Conservation (phyloP, 2,329 filamentous ascomycete genomes). For the Colletotrichum lentis region DNA sequence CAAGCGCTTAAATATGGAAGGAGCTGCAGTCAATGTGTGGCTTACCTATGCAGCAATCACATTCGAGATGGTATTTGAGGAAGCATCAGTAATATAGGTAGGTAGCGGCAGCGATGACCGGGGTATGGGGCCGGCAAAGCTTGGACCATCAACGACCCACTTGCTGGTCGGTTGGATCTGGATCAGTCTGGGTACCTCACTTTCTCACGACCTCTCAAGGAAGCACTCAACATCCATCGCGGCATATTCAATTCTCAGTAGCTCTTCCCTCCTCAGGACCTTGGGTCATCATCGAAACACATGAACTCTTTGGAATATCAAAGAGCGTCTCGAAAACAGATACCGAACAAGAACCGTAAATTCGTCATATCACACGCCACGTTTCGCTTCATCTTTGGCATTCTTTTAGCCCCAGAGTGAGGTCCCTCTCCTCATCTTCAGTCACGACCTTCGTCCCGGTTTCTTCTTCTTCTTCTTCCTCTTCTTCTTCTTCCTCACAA, state of each 20-base stretch:
- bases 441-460: not conserved
- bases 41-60: too few relatives aligned
- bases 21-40: not conserved
- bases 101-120: not conserved
- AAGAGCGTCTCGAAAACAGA: too few relatives aligned
- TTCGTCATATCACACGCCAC: too few relatives aligned
- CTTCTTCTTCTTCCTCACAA: not conserved
- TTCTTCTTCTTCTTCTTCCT: too few relatives aligned
- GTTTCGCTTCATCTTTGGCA: too few relatives aligned
- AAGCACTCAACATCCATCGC: not conserved
- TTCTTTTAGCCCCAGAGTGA: too few relatives aligned
- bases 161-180: not conserved
- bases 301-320: too few relatives aligned
- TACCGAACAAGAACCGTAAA: too few relatives aligned
- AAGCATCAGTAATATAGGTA: not conserved
- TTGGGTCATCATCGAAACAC: too few relatives aligned
- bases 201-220: not conserved
- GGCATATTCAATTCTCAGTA: not conserved
- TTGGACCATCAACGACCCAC: not conserved
- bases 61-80: not conserved
- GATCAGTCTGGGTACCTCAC: not conserved
- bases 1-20: not conserved
- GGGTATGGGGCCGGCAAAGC: constrained; percentile 11
- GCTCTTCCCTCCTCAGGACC: not conserved
- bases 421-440: too few relatives aligned